Base-by-base conservation (phyloP, 1,284 basidiomycete species). In the Hymenochaete sp. region DNA sequence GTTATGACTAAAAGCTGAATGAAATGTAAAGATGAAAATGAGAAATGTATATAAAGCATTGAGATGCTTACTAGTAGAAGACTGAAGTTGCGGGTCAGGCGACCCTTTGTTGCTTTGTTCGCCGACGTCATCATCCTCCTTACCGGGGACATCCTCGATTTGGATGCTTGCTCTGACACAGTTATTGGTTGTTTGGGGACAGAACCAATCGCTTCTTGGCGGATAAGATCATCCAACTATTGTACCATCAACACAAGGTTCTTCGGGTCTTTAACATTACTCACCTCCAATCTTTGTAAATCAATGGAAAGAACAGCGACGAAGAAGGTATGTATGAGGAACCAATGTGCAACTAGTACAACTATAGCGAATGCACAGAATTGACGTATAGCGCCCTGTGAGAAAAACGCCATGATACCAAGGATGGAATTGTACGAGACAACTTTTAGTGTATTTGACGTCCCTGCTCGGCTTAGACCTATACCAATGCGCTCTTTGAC, bases 281-380 rank as follows among this genome's bases (percentile, higher is more conserved):
- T 49, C 52, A 77, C 84, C 68, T 93, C 91, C 21, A 95, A 67
- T 38, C 91, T 80, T 54, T 93, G 89, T 45, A 93, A 79, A 65
- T 95, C 91, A 55, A 95, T 92, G 3, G 85, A 87, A 19, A 95
- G 66, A 14, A 95, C 87, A 13, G 91, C 86, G 54, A 91, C 72
- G 62, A 93, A 95, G 63, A 93, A 92, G 0, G 89, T 92, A 60
- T 93, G 88, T 18, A 92, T 86, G 45, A 95, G 68, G 64, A 93
- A 96, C 87, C 91, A 98, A 62, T 98, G 93, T 22, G 92, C 91
- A 28, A 97, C 82, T 28, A 98, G 75, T 5, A 96, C 90, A 26
- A 96, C 91, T 35, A 93, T 84, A 0, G 92, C 91, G 61, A 98
- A 97, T 3, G 82, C 73, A 63, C 93, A 96, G 59, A 97, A 96